Evolutionary conservation across 257 asterid genomes (phyloP), one percentile per base, ranked within the genome.

Genomic region (Gardenia jasminoides): DNA sequence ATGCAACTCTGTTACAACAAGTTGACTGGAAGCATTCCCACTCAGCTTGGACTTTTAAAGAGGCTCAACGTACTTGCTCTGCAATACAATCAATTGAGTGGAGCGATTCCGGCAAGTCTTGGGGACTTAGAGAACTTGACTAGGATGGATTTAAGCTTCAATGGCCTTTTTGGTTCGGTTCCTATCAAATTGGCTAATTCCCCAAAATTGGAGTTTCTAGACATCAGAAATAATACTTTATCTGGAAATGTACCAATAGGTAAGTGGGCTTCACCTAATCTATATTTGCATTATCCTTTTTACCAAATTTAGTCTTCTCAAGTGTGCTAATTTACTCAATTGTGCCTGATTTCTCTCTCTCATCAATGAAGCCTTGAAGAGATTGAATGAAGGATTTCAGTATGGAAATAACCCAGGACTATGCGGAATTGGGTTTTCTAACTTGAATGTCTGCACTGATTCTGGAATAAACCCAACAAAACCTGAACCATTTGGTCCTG

Each of bases 231-330:
- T 76, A 96, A 96, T 71, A 85, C 92, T 24, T 90, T 96, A 22
- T 93, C 97, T 39, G 99, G 99, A 88, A 91, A 91, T 85, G 94
- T 96, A 70, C 99, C 98, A 80, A 70, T 87, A 79, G 98, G 99
- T 95, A 93, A 62, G 64, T 68, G 6, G 6, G 54, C 43, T 56
- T 66, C 65, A 52, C n/a, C 69, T 3, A 24, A 19, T 74, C 72
- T 33, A 24, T 43, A 19, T 84, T 50, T 67, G 44, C 26, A n/a
- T 16, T 41, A 17, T 9, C 26, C 1, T 6, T 72, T 78, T 72
- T 52, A 8, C 48, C 22, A 20, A 58, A 12, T 6, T 19, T 15
- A 24, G 58, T 79, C 3, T 26, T 41, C 44, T 31, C 50, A 65
- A 65, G 54, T 43, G 31, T 56, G 44, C 62, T 75, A 50, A 72